Conservation (phyloP, 106 monocot species). For the Allium cepa region DNA sequence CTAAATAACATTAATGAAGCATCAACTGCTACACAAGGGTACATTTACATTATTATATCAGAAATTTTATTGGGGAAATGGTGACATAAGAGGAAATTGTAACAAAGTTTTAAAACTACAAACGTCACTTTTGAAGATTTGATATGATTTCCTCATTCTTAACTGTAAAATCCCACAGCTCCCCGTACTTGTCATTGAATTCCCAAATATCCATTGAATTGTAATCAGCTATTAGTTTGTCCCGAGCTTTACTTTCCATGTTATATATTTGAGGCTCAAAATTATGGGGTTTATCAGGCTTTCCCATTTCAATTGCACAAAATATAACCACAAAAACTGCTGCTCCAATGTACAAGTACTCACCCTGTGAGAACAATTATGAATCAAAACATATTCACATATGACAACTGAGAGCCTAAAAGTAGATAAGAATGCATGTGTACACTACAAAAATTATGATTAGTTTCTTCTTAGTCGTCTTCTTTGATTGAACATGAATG, state of each 20-base stretch:
- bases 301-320: constrained; percentile 75
- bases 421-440: neutral
- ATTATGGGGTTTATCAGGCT: constrained; percentile 87
- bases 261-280: constrained; percentile 89
- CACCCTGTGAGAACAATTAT: constrained; percentile 34
- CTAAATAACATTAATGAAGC: too few relatives aligned
- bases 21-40: too few relatives aligned
- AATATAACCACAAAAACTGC: constrained; percentile 67
- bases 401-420: neutral
- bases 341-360: constrained; percentile 83
- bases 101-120: too few relatives aligned
- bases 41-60: too few relatives aligned
- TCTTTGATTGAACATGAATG: neutral
- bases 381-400: neutral
- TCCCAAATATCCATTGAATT: constrained; percentile 99
- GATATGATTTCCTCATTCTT: constrained; percentile 48
- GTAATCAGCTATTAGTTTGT: constrained; percentile 77
- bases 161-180: constrained; percentile 95
- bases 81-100: neutral
- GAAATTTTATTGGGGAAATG: neutral
- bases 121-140: neutral
- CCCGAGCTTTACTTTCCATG: constrained; percentile 70
- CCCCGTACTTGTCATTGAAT: constrained; percentile 95
- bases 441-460: neutral
- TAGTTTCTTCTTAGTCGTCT: neutral